Percentiles rank a stretch among this genome's conserved stretches.
Conservation (phyloP, 2,329 filamentous ascomycete genomes). For the Monosporascus ibericus region DNA sequence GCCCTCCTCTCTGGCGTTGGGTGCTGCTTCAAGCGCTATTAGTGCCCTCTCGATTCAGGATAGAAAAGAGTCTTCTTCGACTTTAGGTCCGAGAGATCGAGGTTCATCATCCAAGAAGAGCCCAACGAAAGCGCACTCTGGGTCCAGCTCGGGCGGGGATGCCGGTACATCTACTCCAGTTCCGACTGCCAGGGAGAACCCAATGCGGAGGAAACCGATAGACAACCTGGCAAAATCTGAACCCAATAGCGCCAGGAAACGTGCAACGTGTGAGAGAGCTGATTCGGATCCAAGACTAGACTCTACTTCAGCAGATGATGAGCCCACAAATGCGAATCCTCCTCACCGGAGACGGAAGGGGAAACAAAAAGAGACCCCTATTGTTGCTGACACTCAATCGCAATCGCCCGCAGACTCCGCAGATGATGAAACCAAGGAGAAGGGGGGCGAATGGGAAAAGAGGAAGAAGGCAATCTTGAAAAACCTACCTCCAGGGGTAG, state of each 20-base stretch:
- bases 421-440: conserved; percentile 32
- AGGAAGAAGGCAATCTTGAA: conserved; percentile 63
- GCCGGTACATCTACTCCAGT: not conserved
- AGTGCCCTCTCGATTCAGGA: conserved; percentile 29
- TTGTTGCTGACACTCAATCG: conserved; percentile 38
- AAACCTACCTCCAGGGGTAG: conserved; percentile 74
- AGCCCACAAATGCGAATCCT: conserved; percentile 3
- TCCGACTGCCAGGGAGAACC: conserved; percentile 10
- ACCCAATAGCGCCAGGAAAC: conserved; percentile 19
- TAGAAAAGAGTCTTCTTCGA: conserved; percentile 14
- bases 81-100: conserved; percentile 9
- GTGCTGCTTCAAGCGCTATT: conserved; percentile 51
- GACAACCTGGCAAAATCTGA: conserved; percentile 10
- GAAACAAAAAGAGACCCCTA: conserved; percentile 34
- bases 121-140: conserved; percentile 5
- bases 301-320: conserved; percentile 17
- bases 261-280: conserved; percentile 7
- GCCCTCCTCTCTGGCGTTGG: conserved; percentile 45
- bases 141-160: not conserved
- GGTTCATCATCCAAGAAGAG: conserved; percentile 10
- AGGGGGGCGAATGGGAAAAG: conserved; percentile 51
- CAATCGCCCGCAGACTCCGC: conserved; percentile 39
- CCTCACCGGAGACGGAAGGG: conserved; percentile 23
- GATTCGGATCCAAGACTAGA: conserved; percentile 11
- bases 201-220: conserved; percentile 13